phyloP scores from a whole-genome alignment of 2,329 filamentous ascomycete genomes.

The Ophiocordyceps camponoti-saundersi region DNA sequence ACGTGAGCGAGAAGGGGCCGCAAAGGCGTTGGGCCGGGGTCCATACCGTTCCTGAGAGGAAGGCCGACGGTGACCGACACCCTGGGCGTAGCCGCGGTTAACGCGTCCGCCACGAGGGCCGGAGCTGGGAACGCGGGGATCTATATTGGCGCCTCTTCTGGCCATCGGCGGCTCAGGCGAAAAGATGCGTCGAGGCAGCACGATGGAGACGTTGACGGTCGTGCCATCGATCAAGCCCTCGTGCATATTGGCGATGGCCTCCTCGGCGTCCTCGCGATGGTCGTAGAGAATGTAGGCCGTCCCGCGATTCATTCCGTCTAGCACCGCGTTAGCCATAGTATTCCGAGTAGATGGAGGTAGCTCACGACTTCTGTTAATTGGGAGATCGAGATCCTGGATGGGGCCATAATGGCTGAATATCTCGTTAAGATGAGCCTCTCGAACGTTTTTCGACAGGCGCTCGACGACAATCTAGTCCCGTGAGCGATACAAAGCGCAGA shows the following conservation, averaged over 20 bases:
- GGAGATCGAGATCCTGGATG: constrained; percentile 77
- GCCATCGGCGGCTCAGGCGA: constrained; percentile 62
- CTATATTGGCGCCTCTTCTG: constrained; percentile 42
- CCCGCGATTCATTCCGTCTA: constrained; percentile 78
- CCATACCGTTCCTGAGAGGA: constrained; percentile 20
- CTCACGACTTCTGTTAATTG: constrained; percentile 73
- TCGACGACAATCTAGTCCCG: constrained; percentile 71
- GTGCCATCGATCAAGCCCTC: constrained; percentile 85
- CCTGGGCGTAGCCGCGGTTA: constrained; percentile 6
- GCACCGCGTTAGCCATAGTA: neutral
- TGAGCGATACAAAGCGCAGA: neutral
- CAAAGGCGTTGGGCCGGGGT: constrained; percentile 38
- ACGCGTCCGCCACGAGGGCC: constrained; percentile 16
- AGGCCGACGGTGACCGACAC: constrained; percentile 13
- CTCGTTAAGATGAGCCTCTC: constrained; percentile 71
- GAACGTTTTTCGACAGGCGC: constrained; percentile 89
- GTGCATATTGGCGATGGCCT: constrained; percentile 91
- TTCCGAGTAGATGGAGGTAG: neutral
- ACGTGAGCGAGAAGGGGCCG: constrained; percentile 38
- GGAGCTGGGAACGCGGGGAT: constrained; percentile 23
- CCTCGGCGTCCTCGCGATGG: constrained; percentile 62
- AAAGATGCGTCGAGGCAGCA: constrained; percentile 68
- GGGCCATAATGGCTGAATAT: constrained; percentile 82
- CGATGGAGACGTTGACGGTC: constrained; percentile 72
- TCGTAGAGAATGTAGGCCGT: constrained; percentile 84